Base-by-base conservation (phyloP, 2,329 filamentous ascomycete genomes). In the Clonostachys byssicola region DNA sequence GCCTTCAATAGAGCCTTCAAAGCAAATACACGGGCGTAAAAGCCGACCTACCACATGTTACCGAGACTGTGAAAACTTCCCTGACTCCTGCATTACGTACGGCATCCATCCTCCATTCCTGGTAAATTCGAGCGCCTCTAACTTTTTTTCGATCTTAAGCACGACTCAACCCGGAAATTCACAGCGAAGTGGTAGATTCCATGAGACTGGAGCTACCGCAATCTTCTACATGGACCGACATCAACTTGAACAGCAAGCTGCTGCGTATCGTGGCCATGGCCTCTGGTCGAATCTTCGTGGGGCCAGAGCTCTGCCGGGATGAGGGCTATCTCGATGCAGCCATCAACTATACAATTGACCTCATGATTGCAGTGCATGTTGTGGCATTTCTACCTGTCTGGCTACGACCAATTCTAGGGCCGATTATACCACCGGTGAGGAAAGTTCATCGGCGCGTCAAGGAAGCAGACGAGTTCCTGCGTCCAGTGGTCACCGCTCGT, bases 271-370 rank as follows among this genome's bases (percentile, higher is more conserved):
- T 78, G 2, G 71, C 69, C 43, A 68, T 68, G 49, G 65, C 71
- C 1, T 74, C 71, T 0, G 74, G 74, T 4, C 62, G 70, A 12
- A 58, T 77, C 30, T 77, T 77, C 45, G 62, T 77, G 30, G 74
- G 74, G 6, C 57, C 69, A 2, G 71, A 75, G 45, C 63, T 75
- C 2, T 73, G 70, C 51, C 70, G 67, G 34, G 55, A 64, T 5
- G 69, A 72, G 38, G 60, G 64, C 23, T 77, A 75, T 53, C 55
- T 77, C 4, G 64, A 75, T 38, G 62, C 68, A 6, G 65, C 69
- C n/a, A 73, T 75, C 49, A 70, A 71, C 53, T 77, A 73, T 54
- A 75, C 74, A 8, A 46, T 71, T 14, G 67, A 72, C 18, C 47
- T 75, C 5, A 64, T 72, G 53, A 55, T 47, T 1, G 70, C 68